A percentile compares a stretch with the other conserved stretches of the same genome.
Conservation (phyloP, 2,329 filamentous ascomycete species). For the Exophiala sideris region DNA sequence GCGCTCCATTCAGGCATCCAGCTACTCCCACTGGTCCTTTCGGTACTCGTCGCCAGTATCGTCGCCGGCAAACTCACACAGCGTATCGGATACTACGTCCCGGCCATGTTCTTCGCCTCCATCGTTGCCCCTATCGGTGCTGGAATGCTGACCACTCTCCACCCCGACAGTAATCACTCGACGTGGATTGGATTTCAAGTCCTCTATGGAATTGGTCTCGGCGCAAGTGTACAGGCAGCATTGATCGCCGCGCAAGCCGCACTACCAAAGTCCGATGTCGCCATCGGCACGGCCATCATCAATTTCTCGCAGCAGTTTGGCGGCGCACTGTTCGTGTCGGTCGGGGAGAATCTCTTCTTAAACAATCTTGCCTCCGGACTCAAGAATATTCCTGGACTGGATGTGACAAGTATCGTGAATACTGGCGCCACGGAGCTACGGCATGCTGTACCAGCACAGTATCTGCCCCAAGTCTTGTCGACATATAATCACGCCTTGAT, state of each 20-base stretch:
- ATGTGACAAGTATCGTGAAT: slow-evolving; percentile 41
- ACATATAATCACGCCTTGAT: slow-evolving; percentile 63
- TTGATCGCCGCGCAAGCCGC: slow-evolving; percentile 25
- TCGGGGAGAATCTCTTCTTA: slow-evolving; percentile 27
- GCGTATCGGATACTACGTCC: slow-evolving; percentile 34
- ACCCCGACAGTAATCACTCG: background rate
- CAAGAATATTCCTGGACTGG: slow-evolving; percentile 36
- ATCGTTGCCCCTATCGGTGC: slow-evolving; percentile 25
- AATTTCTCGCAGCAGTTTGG: slow-evolving; percentile 29
- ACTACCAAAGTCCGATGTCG: slow-evolving; percentile 28
- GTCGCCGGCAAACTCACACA: slow-evolving; percentile 19
- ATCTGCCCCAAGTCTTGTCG: slow-evolving; percentile 51
- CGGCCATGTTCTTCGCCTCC: slow-evolving; percentile 31
- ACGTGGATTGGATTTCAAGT: slow-evolving; percentile 34
- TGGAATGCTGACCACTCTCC: slow-evolving; percentile 26
- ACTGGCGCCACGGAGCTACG: slow-evolving; percentile 60
- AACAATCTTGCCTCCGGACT: slow-evolving; percentile 21
- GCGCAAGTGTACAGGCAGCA: slow-evolving; percentile 26
- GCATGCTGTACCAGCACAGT: slow-evolving; percentile 48
- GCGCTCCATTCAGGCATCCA: slow-evolving; percentile 26
- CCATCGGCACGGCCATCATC: slow-evolving; percentile 28
- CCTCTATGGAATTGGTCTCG: slow-evolving; percentile 31
- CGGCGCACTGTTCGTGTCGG: slow-evolving; percentile 27
- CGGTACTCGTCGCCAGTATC: slow-evolving; percentile 16
- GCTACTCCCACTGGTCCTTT: slow-evolving; percentile 14